Evolutionary conservation across 2,329 filamentous ascomycete species (phyloP).

Genomic region (Plenodomus biglobosus): DNA sequence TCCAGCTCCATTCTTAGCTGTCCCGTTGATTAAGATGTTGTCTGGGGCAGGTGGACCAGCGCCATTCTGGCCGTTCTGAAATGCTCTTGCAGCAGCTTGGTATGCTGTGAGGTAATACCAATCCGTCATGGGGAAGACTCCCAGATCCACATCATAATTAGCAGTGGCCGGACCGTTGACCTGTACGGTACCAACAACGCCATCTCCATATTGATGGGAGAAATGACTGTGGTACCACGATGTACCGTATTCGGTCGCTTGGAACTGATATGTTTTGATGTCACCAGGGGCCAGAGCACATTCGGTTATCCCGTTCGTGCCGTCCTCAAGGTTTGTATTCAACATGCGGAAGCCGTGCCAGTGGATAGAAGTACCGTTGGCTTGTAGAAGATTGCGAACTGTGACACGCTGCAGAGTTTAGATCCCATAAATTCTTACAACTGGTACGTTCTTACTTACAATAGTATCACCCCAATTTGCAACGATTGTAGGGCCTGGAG

Average conservation of each 20-base stretch:
- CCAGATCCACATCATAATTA: conserved; percentile 35
- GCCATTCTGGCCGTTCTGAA: conserved; percentile 16
- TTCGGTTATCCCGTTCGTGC: conserved; percentile 50
- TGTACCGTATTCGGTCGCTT: conserved; percentile 34
- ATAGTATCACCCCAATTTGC: conserved; percentile 46
- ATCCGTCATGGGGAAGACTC: conserved; percentile 25
- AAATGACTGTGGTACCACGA: conserved; percentile 49
- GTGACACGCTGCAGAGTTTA: conserved; percentile 34
- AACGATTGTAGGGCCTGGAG: conserved; percentile 63
- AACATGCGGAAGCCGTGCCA: conserved; percentile 64
- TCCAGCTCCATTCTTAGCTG: conserved; percentile 51
- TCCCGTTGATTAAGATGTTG: conserved; percentile 56
- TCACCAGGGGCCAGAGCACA: conserved; percentile 54
- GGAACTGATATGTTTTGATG: conserved; percentile 31
- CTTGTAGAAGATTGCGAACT: conserved; percentile 56
- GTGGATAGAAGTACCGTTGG: conserved; percentile 65
- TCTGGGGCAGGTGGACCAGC: conserved; percentile 47
- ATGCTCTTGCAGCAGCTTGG: conserved; percentile 30
- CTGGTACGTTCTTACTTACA: not conserved
- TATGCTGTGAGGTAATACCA: conserved; percentile 49
- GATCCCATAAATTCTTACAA: conserved; percentile 13
- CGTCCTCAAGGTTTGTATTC: conserved; percentile 58
- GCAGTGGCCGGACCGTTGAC: conserved; percentile 37
- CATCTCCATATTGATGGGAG: conserved; percentile 48
- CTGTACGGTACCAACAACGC: conserved; percentile 40